These are phyloP conservation scores for Thelonectria discophora DNA, from an alignment of 2,329 filamentous ascomycete genomes.

Conservation along the genomic window DNA sequence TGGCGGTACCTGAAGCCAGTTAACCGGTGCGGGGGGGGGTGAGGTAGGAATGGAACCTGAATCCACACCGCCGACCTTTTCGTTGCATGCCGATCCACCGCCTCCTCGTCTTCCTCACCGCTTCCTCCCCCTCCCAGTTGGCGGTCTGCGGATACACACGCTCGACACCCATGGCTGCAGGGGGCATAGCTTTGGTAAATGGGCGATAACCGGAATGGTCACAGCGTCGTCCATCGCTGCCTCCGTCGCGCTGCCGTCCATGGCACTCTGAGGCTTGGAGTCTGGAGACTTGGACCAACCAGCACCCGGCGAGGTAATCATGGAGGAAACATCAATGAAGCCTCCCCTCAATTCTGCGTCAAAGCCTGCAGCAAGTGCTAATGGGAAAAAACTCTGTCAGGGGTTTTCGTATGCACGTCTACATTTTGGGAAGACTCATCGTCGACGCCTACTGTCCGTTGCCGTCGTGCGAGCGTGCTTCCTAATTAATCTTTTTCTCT, in stretches of 20 bases:
- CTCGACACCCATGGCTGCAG: neutral
- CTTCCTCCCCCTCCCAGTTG: slow-evolving; percentile 6
- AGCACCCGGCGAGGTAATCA: neutral
- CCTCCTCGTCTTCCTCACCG: slow-evolving; percentile 18
- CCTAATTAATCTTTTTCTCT: neutral
- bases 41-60: neutral
- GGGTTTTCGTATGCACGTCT: neutral
- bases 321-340: neutral
- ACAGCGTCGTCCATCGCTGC: slow-evolving; percentile 4
- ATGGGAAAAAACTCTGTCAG: neutral
- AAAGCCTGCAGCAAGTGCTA: neutral
- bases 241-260: no score
- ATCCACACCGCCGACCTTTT: slow-evolving; percentile 16
- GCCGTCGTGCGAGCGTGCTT: neutral
- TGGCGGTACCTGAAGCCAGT: neutral
- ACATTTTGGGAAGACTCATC: neutral
- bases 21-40: neutral
- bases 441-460: neutral
- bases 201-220: slow-evolving; percentile 14
- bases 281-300: neutral
- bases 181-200: neutral
- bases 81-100: no score
- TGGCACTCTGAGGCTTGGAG: slow-evolving; percentile 25
- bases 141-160: slow-evolving; percentile 12
- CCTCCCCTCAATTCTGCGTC: slow-evolving; percentile 3